These are phyloP conservation scores for Pharus latifolius DNA, from an alignment of 176 grass and related monocot species.

Conservation along the genomic window DNA sequence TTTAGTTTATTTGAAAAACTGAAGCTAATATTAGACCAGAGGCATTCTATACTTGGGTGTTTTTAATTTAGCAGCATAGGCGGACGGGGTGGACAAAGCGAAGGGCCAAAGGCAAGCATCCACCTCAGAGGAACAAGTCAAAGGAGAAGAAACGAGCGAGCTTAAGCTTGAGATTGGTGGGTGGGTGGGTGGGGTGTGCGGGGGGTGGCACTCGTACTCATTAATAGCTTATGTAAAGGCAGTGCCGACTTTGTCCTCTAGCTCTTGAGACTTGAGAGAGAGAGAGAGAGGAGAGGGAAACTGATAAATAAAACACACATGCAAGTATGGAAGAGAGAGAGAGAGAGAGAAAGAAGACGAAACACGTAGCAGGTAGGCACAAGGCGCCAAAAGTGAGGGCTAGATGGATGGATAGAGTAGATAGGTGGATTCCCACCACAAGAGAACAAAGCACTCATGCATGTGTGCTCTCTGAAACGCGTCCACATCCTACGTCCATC, in stretches of 20 bases:
- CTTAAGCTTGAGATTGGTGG: too few species aligned
- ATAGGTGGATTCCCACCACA: conserved; percentile 38
- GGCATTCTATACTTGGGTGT: too few species aligned
- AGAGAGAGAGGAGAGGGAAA: not conserved
- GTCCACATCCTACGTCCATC: not conserved
- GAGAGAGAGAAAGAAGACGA: not conserved
- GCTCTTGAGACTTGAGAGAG: not conserved
- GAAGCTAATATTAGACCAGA: too few species aligned
- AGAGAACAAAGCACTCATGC: conserved; percentile 35
- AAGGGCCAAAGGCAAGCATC: too few species aligned
- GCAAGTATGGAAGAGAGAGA: not conserved
- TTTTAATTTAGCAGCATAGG: too few species aligned
- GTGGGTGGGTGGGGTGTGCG: too few species aligned
- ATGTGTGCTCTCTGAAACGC: too few species aligned
- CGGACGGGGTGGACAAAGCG: conserved; percentile 18
- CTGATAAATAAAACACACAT: not conserved
- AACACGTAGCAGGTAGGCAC: conserved; percentile 27
- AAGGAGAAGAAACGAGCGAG: not conserved
- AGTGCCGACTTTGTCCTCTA: conserved; percentile 16
- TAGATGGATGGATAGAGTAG: too few species aligned
- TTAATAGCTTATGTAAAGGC: conserved; percentile 20
- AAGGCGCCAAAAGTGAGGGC: conserved; percentile 26
- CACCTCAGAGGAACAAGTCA: conserved; percentile 4
- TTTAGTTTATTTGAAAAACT: too few species aligned
- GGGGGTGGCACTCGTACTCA: conserved; percentile 15